A percentile compares a stretch with the other conserved stretches of the same genome.
Conservation (phyloP, 2,329 filamentous ascomycete species). For the Aspergillus chevalieri region DNA sequence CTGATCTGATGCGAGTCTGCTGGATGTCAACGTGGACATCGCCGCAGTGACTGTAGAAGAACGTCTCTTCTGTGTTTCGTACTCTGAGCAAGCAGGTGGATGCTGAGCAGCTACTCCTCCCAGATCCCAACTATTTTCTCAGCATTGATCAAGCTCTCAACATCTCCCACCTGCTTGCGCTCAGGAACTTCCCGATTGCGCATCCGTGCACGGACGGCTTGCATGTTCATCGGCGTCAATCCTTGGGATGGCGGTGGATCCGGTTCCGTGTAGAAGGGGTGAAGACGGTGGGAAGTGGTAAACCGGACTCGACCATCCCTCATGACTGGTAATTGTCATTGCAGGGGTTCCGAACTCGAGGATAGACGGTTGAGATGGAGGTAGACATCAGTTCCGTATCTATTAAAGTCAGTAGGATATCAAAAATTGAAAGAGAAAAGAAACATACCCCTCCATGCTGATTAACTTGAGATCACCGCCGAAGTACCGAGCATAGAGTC, state of each 20-base stretch:
- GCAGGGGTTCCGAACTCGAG: conserved; percentile 89
- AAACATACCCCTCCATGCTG: conserved; percentile 92
- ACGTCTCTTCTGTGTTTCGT: background rate
- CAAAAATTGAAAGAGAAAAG: background rate
- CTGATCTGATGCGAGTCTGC: no score
- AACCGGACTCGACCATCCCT: conserved; percentile 58
- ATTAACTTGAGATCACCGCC: conserved; percentile 95
- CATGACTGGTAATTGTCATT: conserved; percentile 88
- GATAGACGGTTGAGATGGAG: conserved; percentile 94
- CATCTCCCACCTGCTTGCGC: conserved; percentile 84
- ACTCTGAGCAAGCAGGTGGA: background rate
- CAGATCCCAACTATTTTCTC: conserved; percentile 16
- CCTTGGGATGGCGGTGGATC: conserved; percentile 39
- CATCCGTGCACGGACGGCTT: conserved; percentile 63
- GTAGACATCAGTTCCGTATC: conserved; percentile 97
- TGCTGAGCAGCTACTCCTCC: conserved; percentile 9
- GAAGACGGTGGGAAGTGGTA: conserved; percentile 36
- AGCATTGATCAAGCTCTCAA: conserved; percentile 66
- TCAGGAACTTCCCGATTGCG: conserved; percentile 71
- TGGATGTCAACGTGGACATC: no score
- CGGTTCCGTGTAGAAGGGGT: conserved; percentile 32
- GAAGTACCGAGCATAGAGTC: conserved; percentile 94
- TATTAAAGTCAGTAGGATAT: conserved; percentile 33
- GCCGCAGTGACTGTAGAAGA: no score
- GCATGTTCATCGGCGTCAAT: conserved; percentile 48